Base-by-base conservation (phyloP, 805 yeast species). In the Zygosaccharomyces gambellarensis region DNA sequence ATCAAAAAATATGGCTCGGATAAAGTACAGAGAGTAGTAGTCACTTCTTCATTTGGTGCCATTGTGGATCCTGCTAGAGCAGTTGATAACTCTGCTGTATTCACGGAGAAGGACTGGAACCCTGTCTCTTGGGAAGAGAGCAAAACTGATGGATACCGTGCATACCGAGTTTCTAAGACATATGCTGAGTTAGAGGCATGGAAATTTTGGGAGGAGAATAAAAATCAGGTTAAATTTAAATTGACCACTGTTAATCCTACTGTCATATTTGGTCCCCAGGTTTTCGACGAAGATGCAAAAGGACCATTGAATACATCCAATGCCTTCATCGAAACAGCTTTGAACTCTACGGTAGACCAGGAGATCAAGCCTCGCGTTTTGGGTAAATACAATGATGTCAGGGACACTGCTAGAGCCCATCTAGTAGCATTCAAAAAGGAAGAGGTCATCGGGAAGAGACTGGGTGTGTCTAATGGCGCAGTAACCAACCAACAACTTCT, bases 321-420 rank as follows among this genome's bases (percentile, higher is more conserved):
- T 55, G 68, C 59, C 43, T 43, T 57, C 9, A 51, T 71, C 38
- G 68, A 70, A 25, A 8, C 28, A 8, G 28, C 63, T 49, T 44
- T 12, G 43, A 64, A 48, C 36, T 67, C 58, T 57, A 72, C 57
- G 48, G 62, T 58, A 51, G 59, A 3, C 49, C 57, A 58, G 55
- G 61, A 43, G 61, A 61, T 10, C 46, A 50, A 28, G 51, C 64
- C 62, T 53, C 47, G 60, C 7, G 43, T 42, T 12, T 29, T 65
- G 62, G 53, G 59, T 54, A 57, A 55, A 11, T 71, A 60, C 44
- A 70, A 77, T 36, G 85, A 82, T 63, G 85, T 82, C 5, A 72
- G 85, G 58, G 87, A 83, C 59, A 83, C 78, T 32, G 85, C 87
- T 8, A 60, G 59, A 44, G 80, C 83, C 6, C 87, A 83, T 59